Percentiles rank a stretch among this genome's conserved stretches.
Evolutionary conservation across 169 alveolate genomes (phyloP).

Genomic region (Cytauxzoon felis): DNA sequence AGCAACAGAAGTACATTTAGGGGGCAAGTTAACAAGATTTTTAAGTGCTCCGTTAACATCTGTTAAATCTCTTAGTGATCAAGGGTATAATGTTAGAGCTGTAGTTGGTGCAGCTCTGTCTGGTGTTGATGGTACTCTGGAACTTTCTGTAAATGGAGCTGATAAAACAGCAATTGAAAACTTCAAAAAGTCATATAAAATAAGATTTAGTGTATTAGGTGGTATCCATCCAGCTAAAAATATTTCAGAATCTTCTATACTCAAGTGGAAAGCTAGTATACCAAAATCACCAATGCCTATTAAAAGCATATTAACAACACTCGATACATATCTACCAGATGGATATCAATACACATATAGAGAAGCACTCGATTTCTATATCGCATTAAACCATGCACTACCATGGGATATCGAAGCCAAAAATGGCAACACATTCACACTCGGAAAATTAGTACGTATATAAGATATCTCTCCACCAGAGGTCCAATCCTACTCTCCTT

Average conservation of each 20-base stretch:
- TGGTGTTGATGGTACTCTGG: constrained; percentile 10
- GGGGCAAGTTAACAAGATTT: constrained; percentile 49
- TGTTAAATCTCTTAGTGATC: constrained; percentile 26
- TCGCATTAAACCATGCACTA: constrained; percentile 35
- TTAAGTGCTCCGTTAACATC: constrained; percentile 38
- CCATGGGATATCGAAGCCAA: constrained; percentile 57
- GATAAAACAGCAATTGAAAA: constrained; percentile 13
- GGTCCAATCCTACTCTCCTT: no score
- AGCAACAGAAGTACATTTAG: constrained; percentile 45
- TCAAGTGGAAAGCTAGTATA: constrained; percentile 57
- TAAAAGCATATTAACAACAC: constrained; percentile 6
- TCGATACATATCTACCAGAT: constrained; percentile 21
- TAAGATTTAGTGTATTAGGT: constrained; percentile 53
- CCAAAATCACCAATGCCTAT: constrained; percentile 61
- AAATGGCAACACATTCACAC: constrained; percentile 29
- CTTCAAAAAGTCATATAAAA: constrained; percentile 30
- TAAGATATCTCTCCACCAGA: no score
- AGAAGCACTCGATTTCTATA: constrained; percentile 51
- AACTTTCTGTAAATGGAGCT: constrained; percentile 3
- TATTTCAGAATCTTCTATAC: constrained; percentile 30
- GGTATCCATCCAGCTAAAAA: constrained; percentile 58
- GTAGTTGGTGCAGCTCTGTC: constrained; percentile 43
- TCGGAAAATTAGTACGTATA: constrained; percentile 5
- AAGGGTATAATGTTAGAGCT: constrained; percentile 38
- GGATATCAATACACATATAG: constrained; percentile 25